phyloP scores from a whole-genome alignment of 306 rosid species.

The Begonia loranthoides region DNA sequence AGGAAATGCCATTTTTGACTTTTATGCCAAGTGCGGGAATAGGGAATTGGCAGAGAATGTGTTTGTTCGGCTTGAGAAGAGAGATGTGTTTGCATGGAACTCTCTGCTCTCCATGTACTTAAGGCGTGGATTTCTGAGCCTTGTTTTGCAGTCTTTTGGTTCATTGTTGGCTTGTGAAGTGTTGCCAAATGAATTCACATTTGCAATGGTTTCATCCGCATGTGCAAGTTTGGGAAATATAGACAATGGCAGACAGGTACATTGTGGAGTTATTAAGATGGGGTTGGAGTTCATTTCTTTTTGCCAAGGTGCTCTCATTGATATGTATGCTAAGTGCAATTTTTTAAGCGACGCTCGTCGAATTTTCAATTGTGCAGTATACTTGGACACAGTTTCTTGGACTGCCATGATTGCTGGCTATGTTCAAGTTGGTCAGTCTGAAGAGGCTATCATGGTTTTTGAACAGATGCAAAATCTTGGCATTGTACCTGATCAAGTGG shows the following conservation, averaged over 20 bases:
- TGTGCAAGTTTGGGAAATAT: slow-evolving; percentile 36
- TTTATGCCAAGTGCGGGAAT: slow-evolving; percentile 43
- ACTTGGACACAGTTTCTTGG: slow-evolving; percentile 39
- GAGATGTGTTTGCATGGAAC: slow-evolving; percentile 48
- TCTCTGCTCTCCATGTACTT: slow-evolving; percentile 49
- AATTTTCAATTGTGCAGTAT: slow-evolving; percentile 23
- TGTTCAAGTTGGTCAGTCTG: slow-evolving; percentile 32
- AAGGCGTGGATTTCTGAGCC: slow-evolving; percentile 16
- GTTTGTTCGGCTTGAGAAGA: slow-evolving; percentile 33
- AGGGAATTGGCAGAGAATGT: slow-evolving; percentile 28
- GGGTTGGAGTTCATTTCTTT: slow-evolving; percentile 30
- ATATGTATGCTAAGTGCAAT: slow-evolving; percentile 53
- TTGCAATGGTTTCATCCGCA: slow-evolving; percentile 39
- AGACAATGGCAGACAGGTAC: slow-evolving; percentile 41
- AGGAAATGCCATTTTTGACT: slow-evolving; percentile 37
- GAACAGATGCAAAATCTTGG: slow-evolving; percentile 38
- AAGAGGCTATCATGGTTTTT: slow-evolving; percentile 42
- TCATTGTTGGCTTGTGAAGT: slow-evolving; percentile 19
- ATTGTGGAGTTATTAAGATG: slow-evolving; percentile 28
- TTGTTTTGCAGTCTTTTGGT: slow-evolving; percentile 23
- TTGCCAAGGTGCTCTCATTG: slow-evolving; percentile 47
- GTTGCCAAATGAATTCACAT: slow-evolving; percentile 40
- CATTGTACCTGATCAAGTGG: slow-evolving; percentile 39
- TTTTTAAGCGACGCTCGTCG: slow-evolving; percentile 29
- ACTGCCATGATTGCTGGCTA: slow-evolving; percentile 62